Evolutionary conservation across 2,329 filamentous ascomycete species (phyloP).

Genomic region (Sporothrix inflata): DNA sequence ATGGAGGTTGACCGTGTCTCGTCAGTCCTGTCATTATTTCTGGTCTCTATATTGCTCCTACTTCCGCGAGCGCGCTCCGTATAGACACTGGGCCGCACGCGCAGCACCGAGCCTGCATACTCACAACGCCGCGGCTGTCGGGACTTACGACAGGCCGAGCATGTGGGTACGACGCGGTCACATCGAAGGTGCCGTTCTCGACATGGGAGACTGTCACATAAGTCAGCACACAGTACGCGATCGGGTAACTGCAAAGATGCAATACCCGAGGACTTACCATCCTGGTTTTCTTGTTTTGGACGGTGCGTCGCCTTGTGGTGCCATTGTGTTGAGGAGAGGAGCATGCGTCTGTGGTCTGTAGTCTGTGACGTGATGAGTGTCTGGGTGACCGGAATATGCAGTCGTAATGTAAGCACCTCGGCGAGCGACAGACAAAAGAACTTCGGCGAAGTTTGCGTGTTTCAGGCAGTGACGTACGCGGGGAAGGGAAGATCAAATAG

Average conservation of each 20-base stretch:
- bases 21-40: neutral
- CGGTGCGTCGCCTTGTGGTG: neutral
- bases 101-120: neutral
- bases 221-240: neutral
- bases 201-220: neutral
- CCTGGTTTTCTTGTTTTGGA: conserved; percentile 2
- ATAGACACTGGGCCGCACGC: neutral
- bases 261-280: neutral
- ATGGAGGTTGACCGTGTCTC: neutral
- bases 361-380: neutral
- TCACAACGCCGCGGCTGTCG: neutral
- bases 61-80: neutral
- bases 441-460: neutral
- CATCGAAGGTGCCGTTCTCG: neutral
- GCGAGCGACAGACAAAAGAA: neutral
- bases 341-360: neutral
- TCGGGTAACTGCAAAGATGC: neutral
- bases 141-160: neutral
- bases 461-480: neutral
- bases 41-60: neutral
- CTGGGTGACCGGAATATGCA: neutral
- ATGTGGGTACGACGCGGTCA: neutral
- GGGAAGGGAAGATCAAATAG: neutral
- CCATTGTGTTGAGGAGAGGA: neutral
- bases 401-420: conserved; percentile 1